These are phyloP conservation scores for Lactarius trivialis DNA, from an alignment of 768 basidiomycete species.

Conservation along the genomic window DNA sequence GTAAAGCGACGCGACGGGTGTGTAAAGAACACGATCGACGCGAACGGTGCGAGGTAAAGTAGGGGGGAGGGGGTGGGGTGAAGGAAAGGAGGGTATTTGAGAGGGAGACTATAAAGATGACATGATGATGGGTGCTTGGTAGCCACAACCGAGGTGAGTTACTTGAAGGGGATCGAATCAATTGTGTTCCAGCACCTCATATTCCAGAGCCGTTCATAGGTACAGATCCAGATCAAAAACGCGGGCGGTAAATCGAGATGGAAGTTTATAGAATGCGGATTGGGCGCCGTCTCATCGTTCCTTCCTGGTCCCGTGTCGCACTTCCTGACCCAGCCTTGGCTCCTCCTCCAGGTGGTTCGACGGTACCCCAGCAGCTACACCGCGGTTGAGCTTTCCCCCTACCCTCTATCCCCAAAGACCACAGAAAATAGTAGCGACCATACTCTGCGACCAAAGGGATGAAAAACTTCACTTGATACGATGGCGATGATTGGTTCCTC, in stretches of 20 bases:
- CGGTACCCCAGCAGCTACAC: not conserved
- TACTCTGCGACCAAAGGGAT: not conserved
- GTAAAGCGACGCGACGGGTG: not conserved
- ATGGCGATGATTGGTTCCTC: slow-evolving; percentile 11
- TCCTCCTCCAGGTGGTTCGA: not conserved
- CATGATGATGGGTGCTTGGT: slow-evolving; percentile 18
- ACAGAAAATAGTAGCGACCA: not conserved
- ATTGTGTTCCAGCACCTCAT: slow-evolving; percentile 21
- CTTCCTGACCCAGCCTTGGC: slow-evolving; percentile 1
- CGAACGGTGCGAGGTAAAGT: not conserved
- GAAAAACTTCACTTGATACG: slow-evolving; percentile 13
- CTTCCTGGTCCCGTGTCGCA: slow-evolving; percentile 9
- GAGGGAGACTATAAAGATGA: slow-evolving; percentile 21
- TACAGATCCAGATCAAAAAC: slow-evolving; percentile 17
- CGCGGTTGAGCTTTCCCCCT: not conserved
- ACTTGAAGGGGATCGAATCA: slow-evolving; percentile 22
- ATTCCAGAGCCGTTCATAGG: slow-evolving; percentile 12
- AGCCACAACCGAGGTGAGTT: slow-evolving; percentile 24
- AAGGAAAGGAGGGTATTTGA: not conserved
- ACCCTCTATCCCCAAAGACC: not conserved
- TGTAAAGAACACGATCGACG: not conserved
- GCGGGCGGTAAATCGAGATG: slow-evolving; percentile 17
- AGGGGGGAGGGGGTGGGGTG: slow-evolving; percentile 4
- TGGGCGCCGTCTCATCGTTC: slow-evolving; percentile 14
- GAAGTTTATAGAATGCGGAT: slow-evolving; percentile 8